Base-by-base conservation (phyloP, 495 filamentous ascomycete genomes). In the Saxispiralis lemnorum region DNA sequence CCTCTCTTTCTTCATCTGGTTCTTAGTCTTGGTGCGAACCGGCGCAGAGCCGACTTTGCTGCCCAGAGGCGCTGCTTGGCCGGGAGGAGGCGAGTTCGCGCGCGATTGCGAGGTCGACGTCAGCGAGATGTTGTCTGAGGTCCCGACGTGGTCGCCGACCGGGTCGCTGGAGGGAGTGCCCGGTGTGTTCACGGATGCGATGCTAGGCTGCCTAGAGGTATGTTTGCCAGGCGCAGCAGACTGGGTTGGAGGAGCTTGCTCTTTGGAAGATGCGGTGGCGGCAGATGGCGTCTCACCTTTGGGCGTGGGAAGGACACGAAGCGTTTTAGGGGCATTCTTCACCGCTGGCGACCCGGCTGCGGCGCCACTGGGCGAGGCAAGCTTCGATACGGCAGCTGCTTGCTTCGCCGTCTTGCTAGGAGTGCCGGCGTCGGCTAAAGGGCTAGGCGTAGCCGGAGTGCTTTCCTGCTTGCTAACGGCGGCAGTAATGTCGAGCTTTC, bases 1-100 rank as follows among this genome's bases (percentile, higher is more conserved):
- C 36, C 85, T 68, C 51, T 93, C 82, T 58, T 93, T 95, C 59
- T 88, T 92, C 48, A 76, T 68, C 53, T 92, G 83, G 51, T 76
- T 88, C 67, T 96, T 97, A 13, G 84, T 86, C 53, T 83, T 82
- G n/a, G 69, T 61, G 32, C 81, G 69, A 0, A 83, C 69, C 18
- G 85, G 79, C 1, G 84, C 83, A 31, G 78, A 76, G 31, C 84
- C 83, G 36, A 88, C 71, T 51, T 71, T 82, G 6, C 45, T 46
- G 12, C 51, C 51, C 19, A 28, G 36, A 18, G 64, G 62, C 1
- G 72, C 66, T 0, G 81, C 24, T 9, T 28, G 24, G 4, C 24
- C 24, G 24, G 24, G 78, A 2, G 55, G 55, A n/a, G 86, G 86
- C 12, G 86, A 93, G 55, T 72, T 85, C 7, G 84, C 76, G 33